phyloP scores from a whole-genome alignment of 1,139 yeast species.

The Williopsis jadinii region DNA sequence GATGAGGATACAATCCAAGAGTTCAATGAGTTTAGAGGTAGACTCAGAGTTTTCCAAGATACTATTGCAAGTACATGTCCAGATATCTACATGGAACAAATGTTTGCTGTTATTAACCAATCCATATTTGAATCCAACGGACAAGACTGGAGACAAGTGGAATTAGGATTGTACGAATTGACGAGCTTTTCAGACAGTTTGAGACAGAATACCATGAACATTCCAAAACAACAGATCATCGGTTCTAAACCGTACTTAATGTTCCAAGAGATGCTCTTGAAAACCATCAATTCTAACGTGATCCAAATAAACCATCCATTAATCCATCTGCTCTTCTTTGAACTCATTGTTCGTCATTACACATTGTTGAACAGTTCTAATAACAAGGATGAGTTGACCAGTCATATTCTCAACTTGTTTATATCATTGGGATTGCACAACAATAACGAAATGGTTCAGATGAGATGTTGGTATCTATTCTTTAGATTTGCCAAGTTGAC shows the following conservation, averaged over 20 bases:
- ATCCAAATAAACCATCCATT: conserved; percentile 61
- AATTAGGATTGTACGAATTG: conserved; percentile 79
- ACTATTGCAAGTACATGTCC: conserved; percentile 73
- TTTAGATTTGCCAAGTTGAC: conserved; percentile 75
- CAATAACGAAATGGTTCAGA: conserved; percentile 61
- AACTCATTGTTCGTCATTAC: conserved; percentile 75
- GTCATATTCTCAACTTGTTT: conserved; percentile 67
- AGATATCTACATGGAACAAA: conserved; percentile 60
- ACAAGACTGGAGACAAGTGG: conserved; percentile 71
- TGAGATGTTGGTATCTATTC: conserved; percentile 87
- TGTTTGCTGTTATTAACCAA: conserved; percentile 59
- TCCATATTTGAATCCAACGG: conserved; percentile 36
- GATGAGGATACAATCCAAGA: conserved; percentile 64
- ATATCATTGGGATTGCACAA: conserved; percentile 80
- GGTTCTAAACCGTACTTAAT: conserved; percentile 55
- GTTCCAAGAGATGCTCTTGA: conserved; percentile 48
- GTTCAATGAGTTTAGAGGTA: conserved; percentile 64
- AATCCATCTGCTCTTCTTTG: conserved; percentile 76
- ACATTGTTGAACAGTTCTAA: conserved; percentile 47
- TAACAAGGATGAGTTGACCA: conserved; percentile 43
- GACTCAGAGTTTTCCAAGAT: conserved; percentile 76
- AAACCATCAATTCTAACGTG: conserved; percentile 54
- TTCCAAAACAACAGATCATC: conserved; percentile 56
- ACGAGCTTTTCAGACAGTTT: conserved; percentile 74
- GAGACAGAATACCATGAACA: conserved; percentile 62